These are phyloP conservation scores for Pseudogymnoascus sp. DNA, from an alignment of 2,329 filamentous ascomycete genomes.

Conservation along the genomic window DNA sequence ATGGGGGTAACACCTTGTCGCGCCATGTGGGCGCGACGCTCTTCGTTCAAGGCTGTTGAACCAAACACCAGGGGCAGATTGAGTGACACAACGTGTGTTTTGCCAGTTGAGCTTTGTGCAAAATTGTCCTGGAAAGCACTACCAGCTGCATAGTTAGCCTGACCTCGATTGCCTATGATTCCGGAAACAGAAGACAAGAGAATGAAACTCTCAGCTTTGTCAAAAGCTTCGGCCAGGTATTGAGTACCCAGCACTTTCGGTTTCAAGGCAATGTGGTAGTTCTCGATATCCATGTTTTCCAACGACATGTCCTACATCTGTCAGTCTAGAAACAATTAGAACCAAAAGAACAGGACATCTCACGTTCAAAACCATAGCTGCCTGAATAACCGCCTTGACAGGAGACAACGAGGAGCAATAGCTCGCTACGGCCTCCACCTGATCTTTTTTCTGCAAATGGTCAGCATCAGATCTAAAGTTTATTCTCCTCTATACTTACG, in stretches of 20 bases:
- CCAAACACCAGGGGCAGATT: constrained; percentile 18
- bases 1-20: constrained; percentile 16
- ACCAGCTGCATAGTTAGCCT: constrained; percentile 14
- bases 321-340: background rate
- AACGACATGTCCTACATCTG: background rate
- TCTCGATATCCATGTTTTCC: constrained; percentile 8
- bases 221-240: constrained; percentile 12
- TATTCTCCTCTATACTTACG: background rate
- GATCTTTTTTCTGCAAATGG: background rate
- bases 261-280: constrained; percentile 10
- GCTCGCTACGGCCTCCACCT: background rate
- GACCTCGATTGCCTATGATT: constrained; percentile 8
- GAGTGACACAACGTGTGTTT: constrained; percentile 17
- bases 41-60: constrained; percentile 15
- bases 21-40: constrained; percentile 11
- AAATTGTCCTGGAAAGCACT: constrained; percentile 13
- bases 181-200: background rate
- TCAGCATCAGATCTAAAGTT: background rate
- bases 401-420: background rate
- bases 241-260: constrained; percentile 16
- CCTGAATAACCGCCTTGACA: constrained; percentile 22
- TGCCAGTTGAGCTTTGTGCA: constrained; percentile 2
- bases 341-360: background rate
- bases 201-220: constrained; percentile 12
- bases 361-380: constrained; percentile 23